Evolutionary conservation across 352 stramenopile genomes (phyloP).

Genomic region (Aphanomyces stellatus): DNA sequence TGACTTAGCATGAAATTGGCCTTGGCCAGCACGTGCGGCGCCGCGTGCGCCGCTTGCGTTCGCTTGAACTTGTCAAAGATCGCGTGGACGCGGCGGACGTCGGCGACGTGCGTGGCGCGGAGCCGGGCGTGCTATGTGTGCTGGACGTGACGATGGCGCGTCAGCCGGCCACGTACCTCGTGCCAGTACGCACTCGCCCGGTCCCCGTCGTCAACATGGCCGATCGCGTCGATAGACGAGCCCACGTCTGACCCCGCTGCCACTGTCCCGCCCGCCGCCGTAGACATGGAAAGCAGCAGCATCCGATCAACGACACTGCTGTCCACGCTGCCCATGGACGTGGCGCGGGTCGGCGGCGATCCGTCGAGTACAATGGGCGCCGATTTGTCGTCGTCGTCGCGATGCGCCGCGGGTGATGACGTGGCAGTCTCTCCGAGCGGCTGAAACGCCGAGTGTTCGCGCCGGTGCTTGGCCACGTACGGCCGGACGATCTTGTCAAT

Average conservation of each 20-base stretch:
- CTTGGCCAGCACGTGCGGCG: background rate
- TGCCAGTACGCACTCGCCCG: background rate
- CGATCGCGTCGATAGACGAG: background rate
- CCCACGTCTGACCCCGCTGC: background rate
- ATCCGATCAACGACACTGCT: background rate
- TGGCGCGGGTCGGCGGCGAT: background rate
- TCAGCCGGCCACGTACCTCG: background rate
- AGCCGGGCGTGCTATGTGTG: background rate
- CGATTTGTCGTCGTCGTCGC: background rate
- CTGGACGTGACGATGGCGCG: background rate
- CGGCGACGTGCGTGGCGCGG: background rate
- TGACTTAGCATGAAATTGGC: background rate
- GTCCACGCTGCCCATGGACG: background rate
- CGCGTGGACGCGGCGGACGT: background rate
- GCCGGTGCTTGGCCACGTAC: slow-evolving; percentile 73
- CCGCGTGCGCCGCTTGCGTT: background rate
- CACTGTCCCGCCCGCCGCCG: no score
- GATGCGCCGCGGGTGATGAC: background rate
- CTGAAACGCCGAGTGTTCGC: slow-evolving; percentile 25
- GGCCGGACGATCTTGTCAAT: slow-evolving; percentile 80
- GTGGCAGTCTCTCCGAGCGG: background rate
- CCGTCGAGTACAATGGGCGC: background rate
- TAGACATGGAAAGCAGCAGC: no score
- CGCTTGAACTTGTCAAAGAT: background rate
- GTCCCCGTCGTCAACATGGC: no score